Evolutionary conservation across 345 rosid genomes (phyloP).

Genomic region (Trapa incisa): DNA sequence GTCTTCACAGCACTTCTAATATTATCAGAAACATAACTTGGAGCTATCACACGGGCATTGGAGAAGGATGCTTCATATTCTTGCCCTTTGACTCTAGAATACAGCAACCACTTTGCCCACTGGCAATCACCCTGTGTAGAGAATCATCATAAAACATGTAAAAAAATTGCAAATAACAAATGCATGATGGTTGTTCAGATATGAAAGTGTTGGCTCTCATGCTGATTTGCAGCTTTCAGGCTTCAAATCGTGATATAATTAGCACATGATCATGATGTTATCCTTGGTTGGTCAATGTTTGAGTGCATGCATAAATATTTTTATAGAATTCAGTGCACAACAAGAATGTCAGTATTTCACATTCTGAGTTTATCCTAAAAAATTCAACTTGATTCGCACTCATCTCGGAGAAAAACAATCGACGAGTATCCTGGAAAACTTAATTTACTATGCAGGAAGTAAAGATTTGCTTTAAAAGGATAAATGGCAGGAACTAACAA

Average conservation of each 20-base stretch:
- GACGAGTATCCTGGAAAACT: not conserved
- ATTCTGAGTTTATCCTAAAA: not conserved
- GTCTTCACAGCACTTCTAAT: conserved; percentile 40
- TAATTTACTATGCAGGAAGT: not conserved
- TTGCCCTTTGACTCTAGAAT: conserved; percentile 66
- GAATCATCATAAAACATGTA: conserved; percentile 14
- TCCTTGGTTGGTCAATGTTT: not conserved
- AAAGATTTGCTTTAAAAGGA: not conserved
- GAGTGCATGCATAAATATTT: too few relatives aligned
- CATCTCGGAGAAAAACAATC: not conserved
- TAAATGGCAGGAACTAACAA: not conserved
- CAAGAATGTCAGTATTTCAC: not conserved
- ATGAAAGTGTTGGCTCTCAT: too few relatives aligned
- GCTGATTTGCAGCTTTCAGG: not conserved
- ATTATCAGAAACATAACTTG: conserved; percentile 28
- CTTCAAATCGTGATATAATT: not conserved
- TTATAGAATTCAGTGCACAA: not conserved
- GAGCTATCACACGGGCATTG: conserved; percentile 70
- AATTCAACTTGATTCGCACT: not conserved
- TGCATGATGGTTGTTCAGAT: not conserved
- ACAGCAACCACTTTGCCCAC: conserved; percentile 95
- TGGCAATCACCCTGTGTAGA: conserved; percentile 85
- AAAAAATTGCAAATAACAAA: conserved; percentile 6
- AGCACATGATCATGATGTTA: not conserved
- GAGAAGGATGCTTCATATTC: conserved; percentile 95